Base-by-base conservation (phyloP, 1,284 basidiomycete genomes). In the Thelephora terrestris region DNA sequence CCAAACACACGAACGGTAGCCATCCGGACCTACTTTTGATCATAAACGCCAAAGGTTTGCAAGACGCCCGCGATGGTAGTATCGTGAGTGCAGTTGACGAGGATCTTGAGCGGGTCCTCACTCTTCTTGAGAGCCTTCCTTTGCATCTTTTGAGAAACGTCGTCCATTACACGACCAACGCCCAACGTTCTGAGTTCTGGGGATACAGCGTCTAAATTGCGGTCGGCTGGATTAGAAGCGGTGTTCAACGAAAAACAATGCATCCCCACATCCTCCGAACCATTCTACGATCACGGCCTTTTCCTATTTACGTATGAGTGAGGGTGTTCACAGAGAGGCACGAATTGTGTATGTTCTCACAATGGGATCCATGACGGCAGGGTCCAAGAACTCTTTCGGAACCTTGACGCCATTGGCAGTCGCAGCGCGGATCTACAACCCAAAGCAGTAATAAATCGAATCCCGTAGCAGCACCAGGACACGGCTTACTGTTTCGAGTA, bases 71-170 rank as follows among this genome's bases (percentile, higher is more conserved):
- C 85, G 14, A 91, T 63, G 1, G 79, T 76, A 1, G 86, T 85
- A 60, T 91, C 89, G 58, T 91, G 87, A 49, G 85, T 83, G 50
- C 73, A 75, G 55, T 85, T 78, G 6, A 91, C 71, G 16, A 85
- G 72, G 23, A 87, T 67, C 60, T 79, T 83, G 49, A 78, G 60
- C 6, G 72, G 70, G 50, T 79, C 73, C 10, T 68, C 57, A 2
- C 64, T 61, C 16, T 68, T 70, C 35, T 68, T 58, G 14, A 70
- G 64, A 1, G 69, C 68, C 57, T 83, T 82, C 43, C 60, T 59
- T 48, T 74, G 69, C 76, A 91, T 80, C 58, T 80, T 84, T 25
- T 60, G 60, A 10, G 73, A 64, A 40, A 91, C 59, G 46, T 86
- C 82, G 7, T 73, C 69, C 16, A 91, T 71, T 7, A 91, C 71